These are phyloP conservation scores for Kwoniella botswanensis DNA, from an alignment of 768 basidiomycete genomes.

Conservation along the genomic window DNA sequence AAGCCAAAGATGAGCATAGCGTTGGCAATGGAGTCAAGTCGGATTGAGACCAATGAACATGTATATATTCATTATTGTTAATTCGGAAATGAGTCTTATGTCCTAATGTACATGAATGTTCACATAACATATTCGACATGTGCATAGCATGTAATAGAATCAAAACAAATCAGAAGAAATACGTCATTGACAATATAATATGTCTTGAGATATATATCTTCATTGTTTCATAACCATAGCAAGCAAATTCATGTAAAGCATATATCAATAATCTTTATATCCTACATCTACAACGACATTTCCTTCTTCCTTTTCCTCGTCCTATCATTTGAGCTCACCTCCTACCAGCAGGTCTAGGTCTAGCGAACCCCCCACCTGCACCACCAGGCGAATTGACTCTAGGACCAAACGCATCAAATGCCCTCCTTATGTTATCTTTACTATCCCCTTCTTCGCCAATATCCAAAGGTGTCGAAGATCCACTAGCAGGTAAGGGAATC, in stretches of 20 bases:
- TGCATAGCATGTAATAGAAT: too few species aligned
- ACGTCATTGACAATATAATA: too few species aligned
- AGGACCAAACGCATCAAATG: conserved; percentile 56
- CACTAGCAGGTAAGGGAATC: conserved; percentile 42
- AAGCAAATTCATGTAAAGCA: neutral
- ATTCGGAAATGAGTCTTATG: too few species aligned
- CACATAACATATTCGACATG: too few species aligned
- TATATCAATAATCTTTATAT: neutral
- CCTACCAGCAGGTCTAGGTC: conserved; percentile 53
- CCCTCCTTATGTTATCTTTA: conserved; percentile 43
- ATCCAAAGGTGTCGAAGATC: conserved; percentile 33
- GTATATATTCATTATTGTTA: too few species aligned
- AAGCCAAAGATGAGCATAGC: too few species aligned
- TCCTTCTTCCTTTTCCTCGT: neutral
- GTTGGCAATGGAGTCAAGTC: too few species aligned
- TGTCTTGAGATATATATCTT: too few species aligned
- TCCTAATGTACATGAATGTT: too few species aligned
- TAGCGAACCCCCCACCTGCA: conserved; percentile 53
- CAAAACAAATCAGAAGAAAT: too few species aligned
- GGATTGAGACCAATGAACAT: too few species aligned
- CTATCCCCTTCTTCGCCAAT: conserved; percentile 38
- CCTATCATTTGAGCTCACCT: conserved; percentile 18
- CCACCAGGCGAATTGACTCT: conserved; percentile 43
- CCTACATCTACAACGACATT: neutral
- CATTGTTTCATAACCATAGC: too few species aligned